Evolutionary conservation across 768 basidiomycete genomes (phyloP).

Genomic region (Leccinum uliginosum): DNA sequence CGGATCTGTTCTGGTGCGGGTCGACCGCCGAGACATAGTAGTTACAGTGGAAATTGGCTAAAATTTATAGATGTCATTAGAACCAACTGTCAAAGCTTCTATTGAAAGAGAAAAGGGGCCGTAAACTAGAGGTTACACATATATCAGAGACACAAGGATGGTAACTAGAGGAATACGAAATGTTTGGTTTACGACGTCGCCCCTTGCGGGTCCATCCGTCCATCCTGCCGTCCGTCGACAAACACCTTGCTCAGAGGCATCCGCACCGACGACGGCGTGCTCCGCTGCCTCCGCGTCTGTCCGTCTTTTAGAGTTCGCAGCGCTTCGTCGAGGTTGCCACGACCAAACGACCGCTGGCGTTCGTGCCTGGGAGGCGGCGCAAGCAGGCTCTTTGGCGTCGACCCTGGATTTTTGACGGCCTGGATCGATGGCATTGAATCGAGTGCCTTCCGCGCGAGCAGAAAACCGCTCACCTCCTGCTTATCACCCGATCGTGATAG

Average conservation of each 20-base stretch:
- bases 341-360: conserved; percentile 54
- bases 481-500: neutral
- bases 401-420: conserved; percentile 39
- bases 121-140: neutral
- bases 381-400: conserved; percentile 26
- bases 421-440: conserved; percentile 19
- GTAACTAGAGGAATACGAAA: neutral
- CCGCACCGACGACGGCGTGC: conserved; percentile 11
- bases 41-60: no score
- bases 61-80: no score
- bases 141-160: no score
- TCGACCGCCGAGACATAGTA: no score
- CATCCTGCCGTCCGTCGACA: conserved; percentile 22
- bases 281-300: conserved; percentile 21
- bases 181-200: neutral
- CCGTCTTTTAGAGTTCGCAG: conserved; percentile 77
- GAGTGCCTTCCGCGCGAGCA: neutral
- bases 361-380: conserved; percentile 40
- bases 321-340: conserved; percentile 80
- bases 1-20: no score
- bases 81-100: no score
- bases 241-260: conserved; percentile 22
- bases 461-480: conserved; percentile 6
- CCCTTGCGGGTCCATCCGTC: conserved; percentile 2
- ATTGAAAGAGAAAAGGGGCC: neutral